Evolutionary conservation across 495 filamentous ascomycete species (phyloP).

Genomic region (Echria macrotheca): DNA sequence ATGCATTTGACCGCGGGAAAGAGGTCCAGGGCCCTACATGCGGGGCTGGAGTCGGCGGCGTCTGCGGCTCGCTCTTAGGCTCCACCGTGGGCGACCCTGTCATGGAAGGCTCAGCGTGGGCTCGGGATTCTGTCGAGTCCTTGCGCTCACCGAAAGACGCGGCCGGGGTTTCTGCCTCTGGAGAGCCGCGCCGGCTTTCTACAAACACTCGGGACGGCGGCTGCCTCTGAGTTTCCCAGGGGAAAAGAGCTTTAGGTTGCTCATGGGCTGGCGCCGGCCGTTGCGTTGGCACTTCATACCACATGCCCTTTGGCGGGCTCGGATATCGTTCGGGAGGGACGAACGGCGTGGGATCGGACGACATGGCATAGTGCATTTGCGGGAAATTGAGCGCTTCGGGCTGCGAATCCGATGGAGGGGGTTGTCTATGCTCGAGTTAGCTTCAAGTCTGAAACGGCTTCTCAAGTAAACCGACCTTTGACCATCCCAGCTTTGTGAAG

Average conservation of each 20-base stretch:
- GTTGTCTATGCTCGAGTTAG: conserved; percentile 46
- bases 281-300: conserved; percentile 67
- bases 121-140: conserved; percentile 18
- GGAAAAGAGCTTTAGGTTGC: conserved; percentile 66
- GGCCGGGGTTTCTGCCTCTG: conserved; percentile 6
- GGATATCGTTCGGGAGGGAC: conserved; percentile 69
- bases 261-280: conserved; percentile 51
- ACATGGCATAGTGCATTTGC: conserved; percentile 69
- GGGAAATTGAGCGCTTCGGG: conserved; percentile 79
- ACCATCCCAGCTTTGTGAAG: conserved; percentile 35
- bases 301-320: conserved; percentile 78
- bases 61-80: conserved; percentile 37
- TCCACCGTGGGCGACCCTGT: conserved; percentile 31
- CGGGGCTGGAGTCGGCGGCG: conserved; percentile 44
- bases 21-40: conserved; percentile 53
- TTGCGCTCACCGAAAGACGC: conserved; percentile 17
- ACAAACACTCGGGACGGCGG: conserved; percentile 69
- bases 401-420: conserved; percentile 65
- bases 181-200: conserved; percentile 40
- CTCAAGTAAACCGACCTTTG: conserved; percentile 29
- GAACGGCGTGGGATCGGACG: conserved; percentile 62
- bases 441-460: background rate
- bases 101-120: conserved; percentile 28
- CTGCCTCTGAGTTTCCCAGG: conserved; percentile 68
- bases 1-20: conserved; percentile 65